These are phyloP conservation scores for Nannochloris sp. DNA, from an alignment of 139 green algal genomes.

Conservation along the genomic window DNA sequence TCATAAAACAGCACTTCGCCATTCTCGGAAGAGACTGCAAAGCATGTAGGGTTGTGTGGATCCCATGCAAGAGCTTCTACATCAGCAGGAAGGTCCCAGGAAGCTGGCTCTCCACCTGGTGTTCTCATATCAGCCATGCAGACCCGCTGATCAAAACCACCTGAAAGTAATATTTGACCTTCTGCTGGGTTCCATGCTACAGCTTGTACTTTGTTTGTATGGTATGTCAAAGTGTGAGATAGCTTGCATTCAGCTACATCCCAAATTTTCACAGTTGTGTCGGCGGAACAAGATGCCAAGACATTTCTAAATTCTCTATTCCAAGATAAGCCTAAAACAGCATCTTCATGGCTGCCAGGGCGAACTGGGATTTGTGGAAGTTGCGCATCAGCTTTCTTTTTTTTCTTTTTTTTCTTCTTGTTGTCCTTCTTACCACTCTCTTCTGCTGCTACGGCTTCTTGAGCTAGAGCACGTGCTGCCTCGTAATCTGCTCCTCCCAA, in stretches of 20 bases:
- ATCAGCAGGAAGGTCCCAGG: slow-evolving; percentile 73
- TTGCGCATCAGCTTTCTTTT: slow-evolving; percentile 55
- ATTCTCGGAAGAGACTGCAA: slow-evolving; percentile 82
- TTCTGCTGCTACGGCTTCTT: too few species aligned
- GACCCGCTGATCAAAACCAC: slow-evolving; percentile 73
- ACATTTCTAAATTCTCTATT: slow-evolving; percentile 85
- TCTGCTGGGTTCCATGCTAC: slow-evolving; percentile 91
- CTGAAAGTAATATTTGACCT: slow-evolving; percentile 75
- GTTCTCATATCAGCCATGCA: slow-evolving; percentile 70
- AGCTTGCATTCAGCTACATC: slow-evolving; percentile 48
- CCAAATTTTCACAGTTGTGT: slow-evolving; percentile 87
- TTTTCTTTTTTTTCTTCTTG: slow-evolving; percentile 13
- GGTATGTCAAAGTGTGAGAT: slow-evolving; percentile 78
- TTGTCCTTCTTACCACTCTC: too few species aligned
- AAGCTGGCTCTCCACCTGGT: slow-evolving; percentile 20
- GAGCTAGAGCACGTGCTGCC: slow-evolving; percentile 8
- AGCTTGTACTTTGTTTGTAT: slow-evolving; percentile 90
- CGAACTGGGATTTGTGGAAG: slow-evolving; percentile 46
- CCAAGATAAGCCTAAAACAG: slow-evolving; percentile 87
- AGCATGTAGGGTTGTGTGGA: slow-evolving; percentile 63
- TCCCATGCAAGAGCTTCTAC: slow-evolving; percentile 83
- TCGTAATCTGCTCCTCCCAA: slow-evolving; percentile 65
- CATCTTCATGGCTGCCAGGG: slow-evolving; percentile 79
- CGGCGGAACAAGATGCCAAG: slow-evolving; percentile 76
- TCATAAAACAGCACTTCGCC: slow-evolving; percentile 64